phyloP scores from a whole-genome alignment of 768 basidiomycete species.

The Pisolithus albus region DNA sequence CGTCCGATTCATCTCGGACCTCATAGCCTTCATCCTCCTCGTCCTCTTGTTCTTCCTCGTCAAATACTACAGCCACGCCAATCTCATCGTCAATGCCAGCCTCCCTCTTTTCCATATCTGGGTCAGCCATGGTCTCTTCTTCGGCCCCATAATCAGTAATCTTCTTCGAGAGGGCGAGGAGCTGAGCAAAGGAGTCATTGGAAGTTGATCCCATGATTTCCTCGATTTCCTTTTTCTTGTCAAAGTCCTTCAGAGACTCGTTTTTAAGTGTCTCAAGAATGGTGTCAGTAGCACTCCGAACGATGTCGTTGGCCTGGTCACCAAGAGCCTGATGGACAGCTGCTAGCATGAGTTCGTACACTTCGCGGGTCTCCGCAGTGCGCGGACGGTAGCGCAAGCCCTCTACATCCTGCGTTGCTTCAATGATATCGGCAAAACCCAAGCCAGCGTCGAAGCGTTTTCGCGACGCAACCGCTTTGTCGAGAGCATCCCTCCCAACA shows the following conservation, averaged over 20 bases:
- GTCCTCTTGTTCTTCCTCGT: constrained; percentile 94
- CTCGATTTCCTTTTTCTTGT: constrained; percentile 93
- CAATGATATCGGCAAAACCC: constrained; percentile 87
- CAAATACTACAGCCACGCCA: constrained; percentile 97
- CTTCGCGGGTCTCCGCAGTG: constrained; percentile 90
- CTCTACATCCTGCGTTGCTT: constrained; percentile 89
- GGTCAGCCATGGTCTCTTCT: constrained; percentile 72
- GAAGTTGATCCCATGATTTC: constrained; percentile 58
- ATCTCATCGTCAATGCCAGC: constrained; percentile 92
- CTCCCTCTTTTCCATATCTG: constrained; percentile 73
- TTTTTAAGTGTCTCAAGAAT: constrained; percentile 85
- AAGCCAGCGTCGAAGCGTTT: constrained; percentile 60
- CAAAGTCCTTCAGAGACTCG: constrained; percentile 88
- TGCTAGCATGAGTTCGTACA: constrained; percentile 87
- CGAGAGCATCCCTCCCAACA: constrained; percentile 41
- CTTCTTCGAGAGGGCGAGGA: constrained; percentile 85
- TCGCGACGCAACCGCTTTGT: constrained; percentile 46
- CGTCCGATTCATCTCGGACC: constrained; percentile 74
- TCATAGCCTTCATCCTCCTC: constrained; percentile 89
- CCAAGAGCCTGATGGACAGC: constrained; percentile 78
- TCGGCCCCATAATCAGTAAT: constrained; percentile 93
- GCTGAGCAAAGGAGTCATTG: constrained; percentile 73
- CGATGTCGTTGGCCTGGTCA: constrained; percentile 93
- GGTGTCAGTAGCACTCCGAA: constrained; percentile 91
- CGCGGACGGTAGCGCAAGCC: constrained; percentile 89